Percentiles rank a stretch among this genome's conserved stretches.
phyloP scores from a whole-genome alignment of 2,329 filamentous ascomycete species.

The Diplodia mutila region DNA sequence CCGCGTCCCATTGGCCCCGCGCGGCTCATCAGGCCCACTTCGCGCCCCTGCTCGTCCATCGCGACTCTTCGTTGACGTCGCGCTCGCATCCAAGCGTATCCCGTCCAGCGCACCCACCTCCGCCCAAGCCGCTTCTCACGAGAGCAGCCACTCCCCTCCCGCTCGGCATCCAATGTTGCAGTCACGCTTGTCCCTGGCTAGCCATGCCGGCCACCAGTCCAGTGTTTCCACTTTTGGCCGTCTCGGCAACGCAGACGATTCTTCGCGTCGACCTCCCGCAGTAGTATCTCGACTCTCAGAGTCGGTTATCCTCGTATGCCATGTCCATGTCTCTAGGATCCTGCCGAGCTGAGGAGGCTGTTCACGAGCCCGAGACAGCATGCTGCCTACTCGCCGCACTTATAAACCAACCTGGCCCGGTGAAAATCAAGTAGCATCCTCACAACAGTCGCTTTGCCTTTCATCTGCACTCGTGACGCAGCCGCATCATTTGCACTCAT shows the following conservation, averaged over 20 bases:
- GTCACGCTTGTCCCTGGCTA: background rate
- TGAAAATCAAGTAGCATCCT: background rate
- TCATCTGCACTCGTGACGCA: background rate
- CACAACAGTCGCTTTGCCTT: conserved; percentile 11
- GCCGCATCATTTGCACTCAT: conserved; percentile 28
- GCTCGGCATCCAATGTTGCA: conserved; percentile 15
- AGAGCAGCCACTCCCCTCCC: conserved; percentile 15
- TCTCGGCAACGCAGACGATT: background rate
- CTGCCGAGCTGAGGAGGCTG: background rate
- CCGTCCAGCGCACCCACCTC: background rate
- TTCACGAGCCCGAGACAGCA: background rate
- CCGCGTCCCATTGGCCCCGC: background rate
- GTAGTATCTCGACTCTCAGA: background rate
- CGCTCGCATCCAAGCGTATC: background rate
- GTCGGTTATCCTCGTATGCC: background rate
- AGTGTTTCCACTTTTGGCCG: conserved; percentile 15
- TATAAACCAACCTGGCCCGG: conserved; percentile 3
- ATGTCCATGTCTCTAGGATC: background rate
- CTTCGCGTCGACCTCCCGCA: background rate
- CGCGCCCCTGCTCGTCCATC: background rate
- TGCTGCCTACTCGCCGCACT: background rate
- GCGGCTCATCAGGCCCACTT: background rate
- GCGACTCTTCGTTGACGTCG: conserved; percentile 13
- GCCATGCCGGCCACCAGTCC: background rate
- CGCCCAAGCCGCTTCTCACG: conserved; percentile 16